Conservation (phyloP, 2,329 filamentous ascomycete species). For the Amylocarpus encephaloides region DNA sequence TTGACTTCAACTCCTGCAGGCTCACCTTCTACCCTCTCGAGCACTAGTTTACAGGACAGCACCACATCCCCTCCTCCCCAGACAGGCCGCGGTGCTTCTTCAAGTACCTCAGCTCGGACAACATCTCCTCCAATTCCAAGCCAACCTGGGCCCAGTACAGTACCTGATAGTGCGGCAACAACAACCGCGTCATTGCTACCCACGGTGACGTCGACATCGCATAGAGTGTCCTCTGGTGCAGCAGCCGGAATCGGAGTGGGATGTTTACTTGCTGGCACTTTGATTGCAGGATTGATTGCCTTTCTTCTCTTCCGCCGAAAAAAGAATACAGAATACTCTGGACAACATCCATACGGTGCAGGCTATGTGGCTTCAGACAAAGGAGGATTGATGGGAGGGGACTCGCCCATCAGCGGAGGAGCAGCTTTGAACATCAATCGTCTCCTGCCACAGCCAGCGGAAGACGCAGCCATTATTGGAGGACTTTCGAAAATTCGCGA, state of each 20-base stretch:
- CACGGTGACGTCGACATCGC: too few species aligned
- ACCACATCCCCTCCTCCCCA: too few species aligned
- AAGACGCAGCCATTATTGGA: slow-evolving; percentile 13
- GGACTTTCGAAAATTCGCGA: slow-evolving; percentile 16
- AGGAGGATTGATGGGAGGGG: neutral
- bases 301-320: slow-evolving; percentile 9
- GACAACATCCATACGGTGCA: neutral
- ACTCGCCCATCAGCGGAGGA: neutral
- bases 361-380: slow-evolving; percentile 5
- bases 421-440: slow-evolving; percentile 5
- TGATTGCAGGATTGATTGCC: slow-evolving; percentile 14
- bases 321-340: neutral
- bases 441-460: slow-evolving; percentile 13
- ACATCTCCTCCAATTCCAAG: too few species aligned
- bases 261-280: slow-evolving; percentile 30
- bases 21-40: too few species aligned
- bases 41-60: too few species aligned
- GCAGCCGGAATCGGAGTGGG: slow-evolving; percentile 34
- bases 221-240: slow-evolving; percentile 14
- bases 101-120: too few species aligned
- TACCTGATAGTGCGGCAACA: too few species aligned
- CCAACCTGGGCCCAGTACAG: too few species aligned
- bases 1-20: too few species aligned
- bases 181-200: too few species aligned
- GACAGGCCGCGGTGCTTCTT: too few species aligned